A percentile compares a stretch with the other conserved stretches of the same genome.
Evolutionary conservation across 345 rosid species (phyloP).

Genomic region (Acer yangbiense): DNA sequence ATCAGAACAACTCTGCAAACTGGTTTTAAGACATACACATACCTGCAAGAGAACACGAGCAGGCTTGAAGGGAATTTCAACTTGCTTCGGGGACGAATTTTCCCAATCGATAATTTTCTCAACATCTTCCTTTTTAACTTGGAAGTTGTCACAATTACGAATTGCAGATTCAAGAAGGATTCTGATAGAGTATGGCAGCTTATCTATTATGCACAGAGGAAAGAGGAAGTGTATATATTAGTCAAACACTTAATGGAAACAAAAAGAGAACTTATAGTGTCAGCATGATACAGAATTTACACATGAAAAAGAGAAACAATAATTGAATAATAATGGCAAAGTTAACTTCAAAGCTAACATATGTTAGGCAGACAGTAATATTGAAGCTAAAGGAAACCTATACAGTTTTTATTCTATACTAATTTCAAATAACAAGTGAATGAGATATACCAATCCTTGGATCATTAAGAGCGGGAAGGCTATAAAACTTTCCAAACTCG

Average conservation of each 20-base stretch:
- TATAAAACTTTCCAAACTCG: slow-evolving; percentile 89
- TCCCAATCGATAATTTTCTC: slow-evolving; percentile 98
- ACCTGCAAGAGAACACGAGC: slow-evolving; percentile 98
- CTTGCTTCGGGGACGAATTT: slow-evolving; percentile 83
- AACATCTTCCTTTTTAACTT: slow-evolving; percentile 87
- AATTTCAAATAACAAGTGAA: neutral
- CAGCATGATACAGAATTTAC: neutral
- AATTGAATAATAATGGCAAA: neutral
- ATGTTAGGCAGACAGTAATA: neutral
- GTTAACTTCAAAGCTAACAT: neutral
- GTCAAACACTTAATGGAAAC: neutral
- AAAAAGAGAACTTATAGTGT: neutral
- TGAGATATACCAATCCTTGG: slow-evolving; percentile 78
- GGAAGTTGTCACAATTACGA: slow-evolving; percentile 96
- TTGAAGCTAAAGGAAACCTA: neutral
- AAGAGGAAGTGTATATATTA: neutral
- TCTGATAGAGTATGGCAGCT: slow-evolving; percentile 88
- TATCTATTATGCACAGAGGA: slow-evolving; percentile 50
- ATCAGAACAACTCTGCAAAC: neutral
- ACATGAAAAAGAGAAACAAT: neutral
- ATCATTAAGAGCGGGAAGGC: slow-evolving; percentile 92
- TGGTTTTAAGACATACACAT: slow-evolving; percentile 25
- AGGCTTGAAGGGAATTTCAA: slow-evolving; percentile 98
- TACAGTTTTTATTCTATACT: neutral
- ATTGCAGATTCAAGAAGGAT: slow-evolving; percentile 95